Percentiles rank a stretch among this genome's conserved stretches.
phyloP scores from a whole-genome alignment of 2,329 filamentous ascomycete species.

The Magnaporthiopsis rhizophila region DNA sequence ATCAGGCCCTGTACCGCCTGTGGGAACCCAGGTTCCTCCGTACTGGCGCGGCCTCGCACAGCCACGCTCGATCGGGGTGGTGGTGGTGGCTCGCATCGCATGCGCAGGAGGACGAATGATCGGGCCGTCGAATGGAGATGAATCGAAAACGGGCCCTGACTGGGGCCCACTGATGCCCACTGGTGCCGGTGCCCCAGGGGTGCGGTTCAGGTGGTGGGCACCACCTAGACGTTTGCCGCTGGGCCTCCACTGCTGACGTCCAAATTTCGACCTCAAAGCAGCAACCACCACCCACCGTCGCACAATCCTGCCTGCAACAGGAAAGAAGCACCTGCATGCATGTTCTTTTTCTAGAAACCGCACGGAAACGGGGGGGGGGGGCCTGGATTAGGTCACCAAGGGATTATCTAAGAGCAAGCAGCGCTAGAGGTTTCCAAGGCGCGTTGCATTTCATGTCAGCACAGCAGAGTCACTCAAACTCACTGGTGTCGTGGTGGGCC shows the following conservation, averaged over 20 bases:
- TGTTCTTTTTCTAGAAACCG: neutral
- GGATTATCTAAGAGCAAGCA: neutral
- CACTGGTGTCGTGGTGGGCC: neutral
- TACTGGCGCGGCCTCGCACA: neutral
- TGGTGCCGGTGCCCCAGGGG: neutral
- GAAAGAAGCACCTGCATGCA: neutral
- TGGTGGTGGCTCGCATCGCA: neutral
- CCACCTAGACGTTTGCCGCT: neutral
- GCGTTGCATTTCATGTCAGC: neutral
- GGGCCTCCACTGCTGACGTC: neutral
- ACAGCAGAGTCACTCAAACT: neutral
- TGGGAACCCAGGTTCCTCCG: neutral
- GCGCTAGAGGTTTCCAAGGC: neutral
- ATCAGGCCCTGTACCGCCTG: neutral
- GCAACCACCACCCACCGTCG: neutral
- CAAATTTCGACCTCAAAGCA: neutral
- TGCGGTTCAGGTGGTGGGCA: neutral
- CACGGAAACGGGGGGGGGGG: neutral
- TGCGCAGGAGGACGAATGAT: neutral
- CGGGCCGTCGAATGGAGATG: neutral
- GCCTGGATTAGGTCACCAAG: neutral
- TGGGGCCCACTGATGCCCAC: neutral
- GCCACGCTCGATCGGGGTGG: neutral
- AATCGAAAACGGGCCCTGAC: neutral
- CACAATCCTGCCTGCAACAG: neutral